Evolutionary conservation across 1,284 basidiomycete genomes (phyloP).

Genomic region (Ceratobasidium sp.): DNA sequence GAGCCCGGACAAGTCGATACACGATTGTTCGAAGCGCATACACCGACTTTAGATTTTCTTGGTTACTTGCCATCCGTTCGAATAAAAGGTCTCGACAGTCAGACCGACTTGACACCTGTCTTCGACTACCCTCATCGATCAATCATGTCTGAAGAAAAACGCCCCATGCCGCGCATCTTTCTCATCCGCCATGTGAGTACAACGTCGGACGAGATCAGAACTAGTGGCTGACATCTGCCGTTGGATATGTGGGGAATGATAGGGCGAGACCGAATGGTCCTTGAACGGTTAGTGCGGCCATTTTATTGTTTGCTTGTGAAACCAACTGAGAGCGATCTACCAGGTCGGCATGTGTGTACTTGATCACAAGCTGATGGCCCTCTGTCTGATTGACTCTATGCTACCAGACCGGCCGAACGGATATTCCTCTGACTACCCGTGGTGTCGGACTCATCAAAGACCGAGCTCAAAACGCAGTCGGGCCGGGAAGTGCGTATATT

Average conservation of each 20-base stretch:
- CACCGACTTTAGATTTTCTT: neutral
- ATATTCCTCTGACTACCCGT: conserved; percentile 84
- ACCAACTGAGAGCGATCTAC: conserved; percentile 44
- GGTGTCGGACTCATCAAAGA: conserved; percentile 78
- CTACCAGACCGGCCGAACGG: conserved; percentile 81
- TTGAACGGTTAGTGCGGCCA: conserved; percentile 63
- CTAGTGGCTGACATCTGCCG: conserved; percentile 22
- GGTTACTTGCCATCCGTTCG: neutral
- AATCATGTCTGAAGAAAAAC: conserved; percentile 33
- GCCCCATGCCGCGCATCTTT: conserved; percentile 75
- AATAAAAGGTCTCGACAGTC: conserved; percentile 8
- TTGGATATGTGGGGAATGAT: conserved; percentile 5
- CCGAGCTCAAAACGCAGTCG: conserved; percentile 73
- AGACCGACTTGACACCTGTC: neutral
- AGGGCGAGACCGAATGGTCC: conserved; percentile 96
- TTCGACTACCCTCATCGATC: neutral
- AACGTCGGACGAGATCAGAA: neutral
- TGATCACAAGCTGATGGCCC: conserved; percentile 7
- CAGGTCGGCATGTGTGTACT: conserved; percentile 70
- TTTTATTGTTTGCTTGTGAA: conserved; percentile 47
- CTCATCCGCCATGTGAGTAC: conserved; percentile 71
- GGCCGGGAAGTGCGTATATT: conserved; percentile 70
- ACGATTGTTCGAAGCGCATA: conserved; percentile 30
- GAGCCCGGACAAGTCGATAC: conserved; percentile 16
- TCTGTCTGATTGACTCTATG: conserved; percentile 15